A percentile compares a stretch with the other conserved stretches of the same genome.
Conservation (phyloP, 768 basidiomycete species). For the Gymnopilus junonius region DNA sequence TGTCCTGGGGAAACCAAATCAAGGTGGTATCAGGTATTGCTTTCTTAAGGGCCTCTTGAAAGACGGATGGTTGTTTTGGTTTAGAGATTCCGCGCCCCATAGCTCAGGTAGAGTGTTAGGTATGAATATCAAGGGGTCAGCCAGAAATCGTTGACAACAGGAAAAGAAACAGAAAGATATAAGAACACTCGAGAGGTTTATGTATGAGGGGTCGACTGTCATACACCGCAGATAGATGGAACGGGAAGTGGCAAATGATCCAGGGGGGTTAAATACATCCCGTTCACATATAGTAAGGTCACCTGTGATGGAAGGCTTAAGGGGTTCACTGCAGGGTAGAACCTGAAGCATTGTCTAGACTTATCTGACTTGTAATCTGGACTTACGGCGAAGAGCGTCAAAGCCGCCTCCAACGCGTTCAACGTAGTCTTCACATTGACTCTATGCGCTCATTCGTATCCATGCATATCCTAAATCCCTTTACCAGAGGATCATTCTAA, state of each 20-base stretch:
- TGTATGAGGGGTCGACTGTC: neutral
- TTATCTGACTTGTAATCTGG: no score
- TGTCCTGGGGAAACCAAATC: conserved; percentile 2
- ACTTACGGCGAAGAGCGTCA: no score
- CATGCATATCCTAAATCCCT: neutral
- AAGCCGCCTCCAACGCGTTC: no score
- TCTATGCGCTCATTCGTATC: neutral
- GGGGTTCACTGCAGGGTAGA: no score
- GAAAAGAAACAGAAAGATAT: neutral
- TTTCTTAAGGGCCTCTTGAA: neutral
- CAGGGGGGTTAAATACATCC: neutral
- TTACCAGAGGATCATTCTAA: neutral
- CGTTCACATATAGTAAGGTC: neutral
- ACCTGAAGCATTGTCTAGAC: no score
- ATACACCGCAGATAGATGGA: neutral
- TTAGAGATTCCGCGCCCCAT: neutral
- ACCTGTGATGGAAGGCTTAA: neutral
- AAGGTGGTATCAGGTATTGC: neutral
- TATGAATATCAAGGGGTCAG: neutral
- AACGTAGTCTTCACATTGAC: no score
- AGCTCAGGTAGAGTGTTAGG: neutral
- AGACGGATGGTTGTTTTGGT: neutral
- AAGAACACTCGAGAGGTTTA: neutral
- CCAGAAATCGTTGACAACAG: neutral
- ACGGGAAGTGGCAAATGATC: neutral